Percentiles rank a stretch among this genome's conserved stretches.
Evolutionary conservation across 129 eudicot genomes (phyloP).

Genomic region (Kitagawia praeruptora): DNA sequence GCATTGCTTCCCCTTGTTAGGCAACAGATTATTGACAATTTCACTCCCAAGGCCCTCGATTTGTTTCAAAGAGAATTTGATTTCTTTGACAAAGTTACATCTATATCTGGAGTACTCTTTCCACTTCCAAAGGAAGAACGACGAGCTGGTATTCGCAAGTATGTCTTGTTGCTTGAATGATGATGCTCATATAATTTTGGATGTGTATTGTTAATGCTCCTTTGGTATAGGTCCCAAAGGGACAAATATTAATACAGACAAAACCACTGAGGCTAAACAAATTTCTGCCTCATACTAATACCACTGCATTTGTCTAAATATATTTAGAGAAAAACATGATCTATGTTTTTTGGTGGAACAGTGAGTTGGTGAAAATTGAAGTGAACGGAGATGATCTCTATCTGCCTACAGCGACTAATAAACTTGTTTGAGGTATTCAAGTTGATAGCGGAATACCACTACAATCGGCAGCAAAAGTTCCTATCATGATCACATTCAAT

Average conservation of each 20-base stretch:
- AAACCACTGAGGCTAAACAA: too few species aligned
- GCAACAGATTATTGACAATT: constrained; percentile 65
- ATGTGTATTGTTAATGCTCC: neutral
- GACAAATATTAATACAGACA: neutral
- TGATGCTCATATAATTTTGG: neutral
- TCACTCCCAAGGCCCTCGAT: constrained; percentile 71
- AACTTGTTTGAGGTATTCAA: constrained; percentile 88
- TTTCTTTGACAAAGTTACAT: constrained; percentile 96
- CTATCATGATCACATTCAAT: constrained; percentile 96
- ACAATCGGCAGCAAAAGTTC: constrained; percentile 98
- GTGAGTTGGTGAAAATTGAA: constrained; percentile 85
- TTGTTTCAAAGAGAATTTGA: constrained; percentile 81
- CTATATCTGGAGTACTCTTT: constrained; percentile 85
- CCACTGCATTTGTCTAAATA: neutral
- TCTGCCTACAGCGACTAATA: constrained; percentile 87
- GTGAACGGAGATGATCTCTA: constrained; percentile 84
- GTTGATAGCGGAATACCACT: constrained; percentile 94
- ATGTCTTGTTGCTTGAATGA: constrained; percentile 12
- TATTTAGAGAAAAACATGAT: neutral
- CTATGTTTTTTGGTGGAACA: constrained; percentile 19
- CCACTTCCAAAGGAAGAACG: constrained; percentile 96
- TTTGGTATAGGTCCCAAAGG: neutral
- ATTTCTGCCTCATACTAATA: too few species aligned
- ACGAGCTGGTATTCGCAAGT: constrained; percentile 89
- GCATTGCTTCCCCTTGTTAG: constrained; percentile 69